phyloP scores from a whole-genome alignment of 345 rosid genomes.

The Bruguiera gymnorhiza region DNA sequence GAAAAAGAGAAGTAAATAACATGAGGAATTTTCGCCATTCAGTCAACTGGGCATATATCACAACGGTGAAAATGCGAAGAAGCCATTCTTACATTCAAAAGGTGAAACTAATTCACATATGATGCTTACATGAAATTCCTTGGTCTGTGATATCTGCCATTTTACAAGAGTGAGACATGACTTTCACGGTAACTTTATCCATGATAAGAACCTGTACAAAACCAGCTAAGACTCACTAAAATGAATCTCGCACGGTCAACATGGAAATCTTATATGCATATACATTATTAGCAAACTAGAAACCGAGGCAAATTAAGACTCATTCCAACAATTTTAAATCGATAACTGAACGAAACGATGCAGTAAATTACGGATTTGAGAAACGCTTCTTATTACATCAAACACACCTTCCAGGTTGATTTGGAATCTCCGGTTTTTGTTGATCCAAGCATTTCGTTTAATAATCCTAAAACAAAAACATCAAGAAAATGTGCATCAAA shows the following conservation, averaged over 20 bases:
- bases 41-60: neutral
- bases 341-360: neutral
- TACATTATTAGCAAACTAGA: neutral
- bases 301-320: too few relatives aligned
- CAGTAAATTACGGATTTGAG: too few relatives aligned
- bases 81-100: neutral
- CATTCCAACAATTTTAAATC: neutral
- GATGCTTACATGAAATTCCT: slow-evolving; percentile 82
- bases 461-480: slow-evolving; percentile 43
- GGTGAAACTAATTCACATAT: neutral
- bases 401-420: slow-evolving; percentile 71
- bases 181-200: slow-evolving; percentile 90
- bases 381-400: slow-evolving; percentile 1
- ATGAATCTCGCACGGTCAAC: neutral
- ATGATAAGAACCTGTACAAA: slow-evolving; percentile 69
- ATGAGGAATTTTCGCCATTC: neutral
- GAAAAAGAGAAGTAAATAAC: neutral
- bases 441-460: slow-evolving; percentile 83
- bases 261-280: neutral
- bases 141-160: slow-evolving; percentile 96
- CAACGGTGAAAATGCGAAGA: neutral
- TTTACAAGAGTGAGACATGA: slow-evolving; percentile 82
- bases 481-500: neutral
- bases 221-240: slow-evolving; percentile 8
- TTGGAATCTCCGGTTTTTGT: slow-evolving; percentile 60